These are phyloP conservation scores for Ogataea saltuana DNA, from an alignment of 805 yeast genomes.

Conservation along the genomic window DNA sequence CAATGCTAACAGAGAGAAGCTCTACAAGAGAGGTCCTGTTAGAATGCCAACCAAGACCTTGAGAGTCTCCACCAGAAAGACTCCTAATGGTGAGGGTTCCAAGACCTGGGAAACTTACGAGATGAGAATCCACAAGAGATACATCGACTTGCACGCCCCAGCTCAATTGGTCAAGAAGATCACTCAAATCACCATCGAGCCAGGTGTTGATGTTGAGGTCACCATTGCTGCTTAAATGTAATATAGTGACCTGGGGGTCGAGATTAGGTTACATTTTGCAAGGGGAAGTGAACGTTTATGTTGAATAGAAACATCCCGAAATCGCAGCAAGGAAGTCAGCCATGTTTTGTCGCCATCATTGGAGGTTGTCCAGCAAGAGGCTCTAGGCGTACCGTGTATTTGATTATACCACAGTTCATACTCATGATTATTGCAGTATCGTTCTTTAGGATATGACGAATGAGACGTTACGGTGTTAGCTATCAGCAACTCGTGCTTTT, in stretches of 20 bases:
- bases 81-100: constrained; percentile 99
- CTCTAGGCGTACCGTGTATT: constrained; percentile 65
- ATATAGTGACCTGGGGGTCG: not conserved
- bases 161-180: constrained; percentile 89
- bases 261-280: not conserved
- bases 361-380: too few species aligned
- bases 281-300: too few species aligned
- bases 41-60: constrained; percentile 99
- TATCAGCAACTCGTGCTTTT: constrained; percentile 45
- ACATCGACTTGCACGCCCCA: constrained; percentile 97
- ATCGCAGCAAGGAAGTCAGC: too few species aligned
- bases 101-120: constrained; percentile 99
- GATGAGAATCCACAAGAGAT: constrained; percentile 99
- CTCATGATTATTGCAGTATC: constrained; percentile 15
- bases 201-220: constrained; percentile 98
- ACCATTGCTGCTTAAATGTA: constrained; percentile 75
- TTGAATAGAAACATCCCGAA: not conserved
- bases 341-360: too few species aligned
- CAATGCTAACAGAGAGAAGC: constrained; percentile 80
- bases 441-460: constrained; percentile 27
- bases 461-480: constrained; percentile 62
- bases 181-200: constrained; percentile 97
- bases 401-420: constrained; percentile 33
- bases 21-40: constrained; percentile 97
- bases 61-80: constrained; percentile 98